These are phyloP conservation scores for Chlorella sp. DNA, from an alignment of 139 green algal genomes.

Conservation along the genomic window DNA sequence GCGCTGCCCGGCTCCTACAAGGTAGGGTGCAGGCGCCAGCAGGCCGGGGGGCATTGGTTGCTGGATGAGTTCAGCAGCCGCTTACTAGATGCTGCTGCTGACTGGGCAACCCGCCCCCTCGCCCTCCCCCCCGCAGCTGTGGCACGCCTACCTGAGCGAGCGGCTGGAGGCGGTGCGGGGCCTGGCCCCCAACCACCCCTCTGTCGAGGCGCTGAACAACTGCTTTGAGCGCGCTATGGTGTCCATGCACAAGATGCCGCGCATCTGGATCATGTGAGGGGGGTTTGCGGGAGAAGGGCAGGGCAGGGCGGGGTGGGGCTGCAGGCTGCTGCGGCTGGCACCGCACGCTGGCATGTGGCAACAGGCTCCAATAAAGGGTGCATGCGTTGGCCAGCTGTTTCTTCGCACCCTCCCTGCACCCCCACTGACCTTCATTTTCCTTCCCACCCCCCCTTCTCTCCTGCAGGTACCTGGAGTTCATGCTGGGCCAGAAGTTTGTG, in stretches of 20 bases:
- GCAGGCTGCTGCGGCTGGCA: too few species aligned
- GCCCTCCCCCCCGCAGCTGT: constrained; percentile 72
- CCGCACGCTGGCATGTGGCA: too few species aligned
- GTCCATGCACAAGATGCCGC: constrained; percentile 98
- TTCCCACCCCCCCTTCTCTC: too few species aligned
- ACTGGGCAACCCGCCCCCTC: too few species aligned
- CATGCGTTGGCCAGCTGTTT: too few species aligned
- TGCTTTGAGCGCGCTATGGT: constrained; percentile 96
- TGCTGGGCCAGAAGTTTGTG: constrained; percentile 79
- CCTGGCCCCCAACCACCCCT: constrained; percentile 58
- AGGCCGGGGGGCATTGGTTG: too few species aligned
- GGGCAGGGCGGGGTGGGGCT: too few species aligned
- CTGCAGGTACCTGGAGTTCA: constrained; percentile 83
- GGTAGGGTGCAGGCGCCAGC: too few species aligned
- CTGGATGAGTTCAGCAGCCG: too few species aligned
- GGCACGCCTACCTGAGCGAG: constrained; percentile 91
- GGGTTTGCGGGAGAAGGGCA: too few species aligned
- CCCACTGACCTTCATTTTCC: constrained; percentile 70
- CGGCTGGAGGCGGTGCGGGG: constrained; percentile 75
- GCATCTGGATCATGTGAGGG: constrained; percentile 85
- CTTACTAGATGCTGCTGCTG: too few species aligned
- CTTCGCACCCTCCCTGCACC: constrained; percentile 81
- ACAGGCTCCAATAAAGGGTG: too few species aligned
- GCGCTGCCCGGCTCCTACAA: constrained; percentile 96
- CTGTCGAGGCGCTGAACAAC: constrained; percentile 83